Evolutionary conservation across 176 grass and related monocot species (phyloP).

Genomic region (bread wheat (Triticum aestivum)): DNA sequence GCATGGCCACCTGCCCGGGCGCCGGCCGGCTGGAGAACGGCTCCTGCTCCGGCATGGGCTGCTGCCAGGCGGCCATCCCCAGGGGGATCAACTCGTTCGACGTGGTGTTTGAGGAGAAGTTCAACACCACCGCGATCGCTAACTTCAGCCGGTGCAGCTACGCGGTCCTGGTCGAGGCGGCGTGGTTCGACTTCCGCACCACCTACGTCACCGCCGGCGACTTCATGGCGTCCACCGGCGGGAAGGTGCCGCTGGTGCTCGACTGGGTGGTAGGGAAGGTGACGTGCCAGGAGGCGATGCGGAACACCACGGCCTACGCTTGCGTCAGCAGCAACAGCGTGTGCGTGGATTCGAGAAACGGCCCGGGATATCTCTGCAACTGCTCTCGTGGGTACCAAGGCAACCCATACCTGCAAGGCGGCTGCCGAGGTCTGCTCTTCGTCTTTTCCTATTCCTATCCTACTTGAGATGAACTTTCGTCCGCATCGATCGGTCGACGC

Average conservation of each 20-base stretch:
- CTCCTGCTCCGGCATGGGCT: slow-evolving; percentile 60
- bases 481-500: not conserved
- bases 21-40: slow-evolving; percentile 28
- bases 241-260: slow-evolving; percentile 31
- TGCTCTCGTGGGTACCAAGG: slow-evolving; percentile 46
- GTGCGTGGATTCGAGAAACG: slow-evolving; percentile 35
- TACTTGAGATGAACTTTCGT: not conserved
- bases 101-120: slow-evolving; percentile 10
- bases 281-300: slow-evolving; percentile 24
- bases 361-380: slow-evolving; percentile 48
- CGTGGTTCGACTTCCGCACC: slow-evolving; percentile 41
- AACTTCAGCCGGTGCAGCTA: slow-evolving; percentile 45
- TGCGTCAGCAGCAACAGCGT: slow-evolving; percentile 32
- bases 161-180: slow-evolving; percentile 40
- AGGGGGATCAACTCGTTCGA: slow-evolving; percentile 24
- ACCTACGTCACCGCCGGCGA: slow-evolving; percentile 31
- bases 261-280: slow-evolving; percentile 53
- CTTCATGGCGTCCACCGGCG: slow-evolving; percentile 17
- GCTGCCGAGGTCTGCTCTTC: slow-evolving; percentile 47
- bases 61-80: slow-evolving; percentile 69
- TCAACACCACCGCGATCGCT: not conserved
- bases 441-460: not conserved
- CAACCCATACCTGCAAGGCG: slow-evolving; percentile 52
- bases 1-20: slow-evolving; percentile 36
- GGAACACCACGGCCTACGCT: slow-evolving; percentile 31